Percentiles rank a stretch among this genome's conserved stretches.
Conservation (phyloP, 495 filamentous ascomycete species). For the Talaromyces adpressus region DNA sequence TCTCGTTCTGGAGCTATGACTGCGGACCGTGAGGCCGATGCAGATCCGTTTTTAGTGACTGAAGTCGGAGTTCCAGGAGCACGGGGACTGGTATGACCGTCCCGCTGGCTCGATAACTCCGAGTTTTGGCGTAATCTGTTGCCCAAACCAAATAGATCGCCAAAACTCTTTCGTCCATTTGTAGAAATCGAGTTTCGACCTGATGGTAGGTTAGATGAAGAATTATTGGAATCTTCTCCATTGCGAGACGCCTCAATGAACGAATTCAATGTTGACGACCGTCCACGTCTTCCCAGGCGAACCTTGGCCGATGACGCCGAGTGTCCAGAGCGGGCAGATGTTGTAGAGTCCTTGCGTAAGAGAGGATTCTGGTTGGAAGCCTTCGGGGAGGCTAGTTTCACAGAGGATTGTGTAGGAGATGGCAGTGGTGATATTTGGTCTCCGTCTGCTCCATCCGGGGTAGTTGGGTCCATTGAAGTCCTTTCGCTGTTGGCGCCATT, state of each 20-base stretch:
- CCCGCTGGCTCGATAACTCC: conserved; percentile 54
- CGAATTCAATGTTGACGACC: conserved; percentile 90
- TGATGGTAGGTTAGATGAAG: conserved; percentile 51
- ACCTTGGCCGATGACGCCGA: conserved; percentile 60
- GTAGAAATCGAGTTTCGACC: conserved; percentile 74
- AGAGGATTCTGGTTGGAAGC: conserved; percentile 27
- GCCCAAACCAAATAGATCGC: conserved; percentile 73
- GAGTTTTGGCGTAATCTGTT: conserved; percentile 70
- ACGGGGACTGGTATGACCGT: conserved; percentile 45
- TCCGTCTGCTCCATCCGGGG: conserved; percentile 32
- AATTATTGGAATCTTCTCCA: conserved; percentile 50
- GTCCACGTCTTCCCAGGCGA: conserved; percentile 49
- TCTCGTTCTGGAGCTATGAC: conserved; percentile 71
- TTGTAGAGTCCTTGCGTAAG: conserved; percentile 54
- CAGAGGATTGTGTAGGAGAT: conserved; percentile 48
- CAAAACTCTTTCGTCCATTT: conserved; percentile 80
- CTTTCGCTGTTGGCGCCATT: conserved; percentile 11
- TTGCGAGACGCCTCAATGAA: conserved; percentile 30
- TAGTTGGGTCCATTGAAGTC: conserved; percentile 15
- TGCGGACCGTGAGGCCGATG: conserved; percentile 52
- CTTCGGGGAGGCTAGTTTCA: conserved; percentile 32
- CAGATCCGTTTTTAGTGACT: conserved; percentile 62
- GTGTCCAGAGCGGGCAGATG: conserved; percentile 60
- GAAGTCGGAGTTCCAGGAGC: conserved; percentile 60
- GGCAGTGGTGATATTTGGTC: conserved; percentile 43